Evolutionary conservation across 2,329 filamentous ascomycete species (phyloP).

Genomic region (Amylocarpus encephaloides): DNA sequence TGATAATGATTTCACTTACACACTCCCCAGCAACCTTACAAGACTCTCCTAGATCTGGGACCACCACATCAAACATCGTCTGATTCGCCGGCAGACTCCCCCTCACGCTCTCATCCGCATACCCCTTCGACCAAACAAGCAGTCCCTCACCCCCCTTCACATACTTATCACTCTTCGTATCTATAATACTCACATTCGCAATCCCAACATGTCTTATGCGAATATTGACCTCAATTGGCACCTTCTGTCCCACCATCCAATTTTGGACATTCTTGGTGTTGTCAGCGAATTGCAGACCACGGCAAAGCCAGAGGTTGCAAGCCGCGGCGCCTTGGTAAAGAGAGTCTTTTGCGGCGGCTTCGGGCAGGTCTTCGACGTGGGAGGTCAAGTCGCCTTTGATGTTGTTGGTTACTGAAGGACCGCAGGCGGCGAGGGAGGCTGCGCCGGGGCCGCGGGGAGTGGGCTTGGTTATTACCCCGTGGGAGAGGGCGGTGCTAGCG

Average conservation of each 20-base stretch:
- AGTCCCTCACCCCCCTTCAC: conserved; percentile 38
- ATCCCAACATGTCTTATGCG: conserved; percentile 45
- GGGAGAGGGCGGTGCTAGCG: conserved; percentile 33
- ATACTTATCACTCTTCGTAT: conserved; percentile 40
- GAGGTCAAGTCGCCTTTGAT: conserved; percentile 21
- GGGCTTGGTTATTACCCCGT: conserved; percentile 40
- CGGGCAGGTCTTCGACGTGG: conserved; percentile 31
- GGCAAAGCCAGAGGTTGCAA: conserved; percentile 42
- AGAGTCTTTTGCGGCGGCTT: conserved; percentile 32
- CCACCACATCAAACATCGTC: conserved; percentile 45
- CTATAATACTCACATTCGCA: conserved; percentile 49
- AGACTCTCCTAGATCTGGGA: conserved; percentile 45
- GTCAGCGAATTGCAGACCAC: conserved; percentile 39
- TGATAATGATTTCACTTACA: conserved; percentile 11
- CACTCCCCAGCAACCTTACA: conserved; percentile 20
- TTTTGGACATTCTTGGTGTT: conserved; percentile 37
- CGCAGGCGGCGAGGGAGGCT: conserved; percentile 40
- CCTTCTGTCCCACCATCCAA: conserved; percentile 36
- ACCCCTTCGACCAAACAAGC: conserved; percentile 39
- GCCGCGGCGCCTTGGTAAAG: conserved; percentile 9
- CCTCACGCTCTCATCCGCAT: conserved; percentile 39
- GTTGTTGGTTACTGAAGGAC: conserved; percentile 34
- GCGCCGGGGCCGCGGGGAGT: conserved; percentile 35
- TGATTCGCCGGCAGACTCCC: conserved; percentile 37
- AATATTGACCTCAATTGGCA: conserved; percentile 37